Evolutionary conservation across 2,329 filamentous ascomycete genomes (phyloP).

Genomic region (Hymenoscyphus scutula): DNA sequence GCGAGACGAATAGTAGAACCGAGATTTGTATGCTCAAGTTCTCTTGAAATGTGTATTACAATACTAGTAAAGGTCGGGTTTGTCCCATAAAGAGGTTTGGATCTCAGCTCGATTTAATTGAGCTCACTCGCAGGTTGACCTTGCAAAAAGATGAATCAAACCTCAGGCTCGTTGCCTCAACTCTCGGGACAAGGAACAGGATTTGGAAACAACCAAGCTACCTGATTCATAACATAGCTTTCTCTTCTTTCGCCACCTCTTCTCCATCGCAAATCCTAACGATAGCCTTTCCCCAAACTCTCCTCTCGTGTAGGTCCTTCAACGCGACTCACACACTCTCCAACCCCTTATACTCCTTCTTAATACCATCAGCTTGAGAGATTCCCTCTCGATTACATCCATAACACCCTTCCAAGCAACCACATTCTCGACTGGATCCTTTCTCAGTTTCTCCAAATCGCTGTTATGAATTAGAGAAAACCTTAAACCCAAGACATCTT

Average conservation of each 20-base stretch:
- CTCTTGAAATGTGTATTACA: too few relatives aligned
- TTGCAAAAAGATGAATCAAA: too few relatives aligned
- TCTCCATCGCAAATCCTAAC: slow-evolving; percentile 40
- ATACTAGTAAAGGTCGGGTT: too few relatives aligned
- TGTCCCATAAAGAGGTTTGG: too few relatives aligned
- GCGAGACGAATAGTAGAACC: too few relatives aligned
- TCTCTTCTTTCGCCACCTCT: background rate
- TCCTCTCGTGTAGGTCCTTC: slow-evolving; percentile 48
- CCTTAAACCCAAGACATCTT: background rate
- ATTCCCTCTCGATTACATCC: slow-evolving; percentile 45
- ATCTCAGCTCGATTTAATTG: too few relatives aligned
- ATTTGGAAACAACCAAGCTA: background rate
- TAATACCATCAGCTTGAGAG: slow-evolving; percentile 52
- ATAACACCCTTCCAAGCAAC: slow-evolving; percentile 52
- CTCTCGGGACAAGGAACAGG: too few relatives aligned
- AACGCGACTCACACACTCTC: slow-evolving; percentile 49
- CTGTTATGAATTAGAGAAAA: slow-evolving; percentile 31
- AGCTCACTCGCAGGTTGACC: too few relatives aligned
- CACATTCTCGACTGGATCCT: slow-evolving; percentile 46
- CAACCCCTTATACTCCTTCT: slow-evolving; percentile 48
- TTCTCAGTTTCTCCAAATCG: slow-evolving; percentile 57
- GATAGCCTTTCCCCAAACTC: slow-evolving; percentile 56
- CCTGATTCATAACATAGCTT: background rate
- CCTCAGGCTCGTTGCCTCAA: too few relatives aligned
- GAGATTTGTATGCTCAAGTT: too few relatives aligned